These are phyloP conservation scores for Zoysia japonica DNA, from an alignment of 176 grass and related monocot genomes.

Conservation along the genomic window DNA sequence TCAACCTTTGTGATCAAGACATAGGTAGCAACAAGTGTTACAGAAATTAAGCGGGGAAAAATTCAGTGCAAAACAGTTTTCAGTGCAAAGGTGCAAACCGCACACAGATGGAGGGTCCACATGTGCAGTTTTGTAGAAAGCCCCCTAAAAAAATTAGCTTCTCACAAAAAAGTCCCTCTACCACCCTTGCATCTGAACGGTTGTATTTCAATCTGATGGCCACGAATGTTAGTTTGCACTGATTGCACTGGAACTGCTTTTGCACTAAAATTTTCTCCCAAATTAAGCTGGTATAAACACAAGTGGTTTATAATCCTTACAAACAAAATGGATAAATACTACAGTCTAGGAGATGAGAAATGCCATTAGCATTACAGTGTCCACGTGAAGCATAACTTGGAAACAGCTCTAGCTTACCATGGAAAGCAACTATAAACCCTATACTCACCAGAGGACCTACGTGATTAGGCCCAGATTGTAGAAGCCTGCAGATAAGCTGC, in stretches of 20 bases:
- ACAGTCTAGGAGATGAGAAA: conserved; percentile 33
- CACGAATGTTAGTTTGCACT: no score
- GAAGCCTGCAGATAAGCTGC: conserved; percentile 43
- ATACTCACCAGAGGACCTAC: conserved; percentile 42
- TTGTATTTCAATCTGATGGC: no score
- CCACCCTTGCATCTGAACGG: no score
- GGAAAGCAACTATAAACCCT: conserved; percentile 27
- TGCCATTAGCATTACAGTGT: not conserved
- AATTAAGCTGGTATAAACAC: no score
- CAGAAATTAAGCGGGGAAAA: conserved; percentile 32
- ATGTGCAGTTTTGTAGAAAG: no score
- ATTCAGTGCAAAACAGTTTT: no score
- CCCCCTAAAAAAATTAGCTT: no score
- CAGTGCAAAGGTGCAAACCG: no score
- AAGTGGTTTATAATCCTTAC: conserved; percentile 26
- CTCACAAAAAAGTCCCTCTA: no score
- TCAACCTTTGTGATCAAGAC: conserved; percentile 38
- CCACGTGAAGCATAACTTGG: conserved; percentile 23
- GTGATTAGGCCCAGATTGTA: not conserved
- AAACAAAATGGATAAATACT: conserved; percentile 18
- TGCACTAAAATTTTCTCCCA: no score
- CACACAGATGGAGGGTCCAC: no score
- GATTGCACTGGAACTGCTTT: no score
- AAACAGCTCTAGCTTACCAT: conserved; percentile 23
- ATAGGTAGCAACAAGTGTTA: conserved; percentile 32